Percentiles rank a stretch among this genome's conserved stretches.
phyloP scores from a whole-genome alignment of 1,139 yeast genomes.

The Candida frijolesensis region DNA sequence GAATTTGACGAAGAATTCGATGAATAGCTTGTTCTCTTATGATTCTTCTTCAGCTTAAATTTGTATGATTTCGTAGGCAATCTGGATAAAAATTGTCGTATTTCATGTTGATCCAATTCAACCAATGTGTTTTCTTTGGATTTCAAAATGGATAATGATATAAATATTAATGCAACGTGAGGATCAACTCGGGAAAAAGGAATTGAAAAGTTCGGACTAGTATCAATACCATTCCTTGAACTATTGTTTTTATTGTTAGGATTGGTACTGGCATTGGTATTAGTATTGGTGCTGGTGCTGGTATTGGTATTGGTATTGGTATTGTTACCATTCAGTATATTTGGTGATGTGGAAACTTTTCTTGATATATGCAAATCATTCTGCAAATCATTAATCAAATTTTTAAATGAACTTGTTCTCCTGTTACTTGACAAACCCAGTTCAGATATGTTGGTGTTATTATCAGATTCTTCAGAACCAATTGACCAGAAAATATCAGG shows the following conservation, averaged over 20 bases:
- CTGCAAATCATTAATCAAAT: slow-evolving; percentile 33
- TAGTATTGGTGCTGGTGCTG: too few species aligned
- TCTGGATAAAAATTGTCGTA: slow-evolving; percentile 72
- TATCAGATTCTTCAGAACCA: slow-evolving; percentile 13
- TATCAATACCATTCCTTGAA: not conserved
- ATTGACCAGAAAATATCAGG: slow-evolving; percentile 49
- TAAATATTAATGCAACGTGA: slow-evolving; percentile 75
- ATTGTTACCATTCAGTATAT: slow-evolving; percentile 1
- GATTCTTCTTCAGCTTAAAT: slow-evolving; percentile 23
- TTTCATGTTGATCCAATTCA: slow-evolving; percentile 89
- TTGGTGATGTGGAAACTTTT: slow-evolving; percentile 2
- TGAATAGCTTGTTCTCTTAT: slow-evolving; percentile 1
- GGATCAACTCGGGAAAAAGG: slow-evolving; percentile 75
- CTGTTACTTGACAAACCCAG: not conserved
- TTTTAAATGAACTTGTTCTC: slow-evolving; percentile 33
- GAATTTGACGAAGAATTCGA: slow-evolving; percentile 12
- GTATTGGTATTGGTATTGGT: too few species aligned
- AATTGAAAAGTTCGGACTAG: slow-evolving; percentile 25
- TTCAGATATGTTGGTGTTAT: not conserved
- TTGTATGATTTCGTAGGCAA: slow-evolving; percentile 47
- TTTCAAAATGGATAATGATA: slow-evolving; percentile 77
- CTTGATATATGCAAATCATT: slow-evolving; percentile 14
- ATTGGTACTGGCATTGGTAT: not conserved
- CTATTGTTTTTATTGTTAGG: too few species aligned
- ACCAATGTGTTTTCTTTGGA: slow-evolving; percentile 76